A percentile compares a stretch with the other conserved stretches of the same genome.
phyloP scores from a whole-genome alignment of 768 basidiomycete genomes.

The Amanita exitialis region DNA sequence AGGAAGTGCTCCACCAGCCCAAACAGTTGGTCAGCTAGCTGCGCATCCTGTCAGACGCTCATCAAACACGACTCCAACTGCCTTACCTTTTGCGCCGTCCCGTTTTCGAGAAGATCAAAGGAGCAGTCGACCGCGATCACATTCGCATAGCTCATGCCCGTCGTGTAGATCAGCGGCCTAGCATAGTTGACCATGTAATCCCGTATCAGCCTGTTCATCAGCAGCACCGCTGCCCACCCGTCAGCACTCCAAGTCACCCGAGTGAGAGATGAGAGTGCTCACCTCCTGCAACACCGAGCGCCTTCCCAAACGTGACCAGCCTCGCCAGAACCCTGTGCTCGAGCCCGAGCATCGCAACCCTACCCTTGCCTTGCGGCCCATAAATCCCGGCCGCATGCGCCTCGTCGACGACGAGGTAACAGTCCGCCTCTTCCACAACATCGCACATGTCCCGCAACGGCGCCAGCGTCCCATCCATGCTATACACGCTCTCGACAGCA shows the following conservation, averaged over 20 bases:
- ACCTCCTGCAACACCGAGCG: conserved; percentile 81
- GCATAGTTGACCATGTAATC: conserved; percentile 91
- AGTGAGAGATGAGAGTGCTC: conserved; percentile 17
- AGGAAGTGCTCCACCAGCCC: conserved; percentile 34
- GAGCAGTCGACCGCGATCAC: conserved; percentile 69
- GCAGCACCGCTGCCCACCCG: conserved; percentile 49
- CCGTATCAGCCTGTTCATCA: conserved; percentile 62
- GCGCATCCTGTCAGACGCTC: not conserved
- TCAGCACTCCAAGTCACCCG: not conserved
- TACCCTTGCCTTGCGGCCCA: conserved; percentile 66
- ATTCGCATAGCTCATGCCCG: conserved; percentile 68
- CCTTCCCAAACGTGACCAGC: conserved; percentile 91
- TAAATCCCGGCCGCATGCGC: conserved; percentile 92
- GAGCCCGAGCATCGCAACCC: conserved; percentile 61
- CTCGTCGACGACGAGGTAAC: conserved; percentile 79
- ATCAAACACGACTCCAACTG: not conserved
- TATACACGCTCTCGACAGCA: conserved; percentile 84
- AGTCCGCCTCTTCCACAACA: conserved; percentile 48
- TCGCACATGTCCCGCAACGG: conserved; percentile 62
- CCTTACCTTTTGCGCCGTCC: conserved; percentile 47
- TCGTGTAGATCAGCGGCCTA: conserved; percentile 85
- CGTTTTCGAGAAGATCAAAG: conserved; percentile 68
- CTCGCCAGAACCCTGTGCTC: conserved; percentile 66
- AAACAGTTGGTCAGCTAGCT: conserved; percentile 27
- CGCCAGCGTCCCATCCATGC: conserved; percentile 92